A percentile compares a stretch with the other conserved stretches of the same genome.
These are phyloP conservation scores for Cryptococcus wingfieldii DNA, from an alignment of 1,284 basidiomycete species.

Conservation along the genomic window DNA sequence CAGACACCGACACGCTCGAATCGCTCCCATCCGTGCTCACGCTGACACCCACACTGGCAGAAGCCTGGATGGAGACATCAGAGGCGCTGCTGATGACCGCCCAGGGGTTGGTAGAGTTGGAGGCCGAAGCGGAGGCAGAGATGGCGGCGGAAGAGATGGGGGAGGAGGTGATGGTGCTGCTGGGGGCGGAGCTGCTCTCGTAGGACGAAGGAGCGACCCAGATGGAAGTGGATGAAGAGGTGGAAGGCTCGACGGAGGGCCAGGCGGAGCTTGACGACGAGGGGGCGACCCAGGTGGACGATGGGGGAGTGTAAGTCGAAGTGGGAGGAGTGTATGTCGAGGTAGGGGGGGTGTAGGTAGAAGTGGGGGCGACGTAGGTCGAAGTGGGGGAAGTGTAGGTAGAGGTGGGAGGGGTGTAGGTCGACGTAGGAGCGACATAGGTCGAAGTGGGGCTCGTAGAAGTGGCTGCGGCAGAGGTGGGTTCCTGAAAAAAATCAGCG, in stretches of 20 bases:
- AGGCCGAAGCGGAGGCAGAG: slow-evolving; percentile 6
- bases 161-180: slow-evolving; percentile 11
- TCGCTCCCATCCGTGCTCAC: not conserved
- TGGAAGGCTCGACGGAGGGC: slow-evolving; percentile 21
- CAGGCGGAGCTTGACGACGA: slow-evolving; percentile 36
- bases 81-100: not conserved
- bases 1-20: not conserved
- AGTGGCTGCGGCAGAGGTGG: slow-evolving; percentile 19
- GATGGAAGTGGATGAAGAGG: slow-evolving; percentile 9
- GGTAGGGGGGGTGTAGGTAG: slow-evolving; percentile 26
- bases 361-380: slow-evolving; percentile 12
- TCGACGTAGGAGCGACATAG: slow-evolving; percentile 14
- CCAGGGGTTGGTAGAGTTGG: slow-evolving; percentile 13
- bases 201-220: slow-evolving; percentile 6
- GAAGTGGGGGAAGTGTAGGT: slow-evolving; percentile 11
- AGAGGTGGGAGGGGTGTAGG: slow-evolving; percentile 5
- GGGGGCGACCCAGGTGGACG: slow-evolving; percentile 23
- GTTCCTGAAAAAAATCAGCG: slow-evolving; percentile 17
- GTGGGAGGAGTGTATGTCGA: slow-evolving; percentile 26
- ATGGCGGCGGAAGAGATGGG: slow-evolving; percentile 10
- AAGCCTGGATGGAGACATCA: not conserved
- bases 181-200: slow-evolving; percentile 7
- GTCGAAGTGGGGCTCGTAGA: slow-evolving; percentile 13
- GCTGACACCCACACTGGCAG: not conserved
- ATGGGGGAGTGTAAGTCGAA: slow-evolving; percentile 18